Evolutionary conservation across 2,329 filamentous ascomycete species (phyloP).

Genomic region (Aureobasidium lini): DNA sequence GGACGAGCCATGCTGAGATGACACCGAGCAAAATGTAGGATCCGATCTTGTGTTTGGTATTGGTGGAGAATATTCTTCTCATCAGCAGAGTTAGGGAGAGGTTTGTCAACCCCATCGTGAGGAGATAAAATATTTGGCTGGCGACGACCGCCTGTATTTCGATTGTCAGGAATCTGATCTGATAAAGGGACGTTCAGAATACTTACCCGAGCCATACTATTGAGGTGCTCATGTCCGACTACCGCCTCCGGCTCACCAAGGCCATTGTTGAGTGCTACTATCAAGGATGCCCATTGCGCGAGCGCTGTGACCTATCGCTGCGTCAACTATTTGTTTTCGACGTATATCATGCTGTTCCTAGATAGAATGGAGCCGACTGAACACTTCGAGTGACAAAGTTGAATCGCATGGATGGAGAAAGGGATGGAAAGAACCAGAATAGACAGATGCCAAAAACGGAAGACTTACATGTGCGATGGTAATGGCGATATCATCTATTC

Average conservation of each 20-base stretch:
- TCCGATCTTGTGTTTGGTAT: slow-evolving; percentile 16
- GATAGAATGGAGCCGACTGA: not conserved
- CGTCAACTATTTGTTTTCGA: not conserved
- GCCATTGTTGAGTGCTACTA: slow-evolving; percentile 3
- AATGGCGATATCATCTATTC: slow-evolving; percentile 7
- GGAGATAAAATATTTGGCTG: slow-evolving; percentile 23
- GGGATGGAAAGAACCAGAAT: too few relatives aligned
- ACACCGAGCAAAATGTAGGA: slow-evolving; percentile 18
- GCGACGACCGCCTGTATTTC: slow-evolving; percentile 19
- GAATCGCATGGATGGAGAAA: too few relatives aligned
- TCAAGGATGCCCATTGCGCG: slow-evolving; percentile 8
- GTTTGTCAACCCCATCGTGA: slow-evolving; percentile 22
- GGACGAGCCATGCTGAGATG: slow-evolving; percentile 16
- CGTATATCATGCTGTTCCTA: not conserved
- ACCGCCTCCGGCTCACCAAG: not conserved
- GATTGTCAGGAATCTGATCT: not conserved
- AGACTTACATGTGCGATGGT: slow-evolving; percentile 2
- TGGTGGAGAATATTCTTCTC: slow-evolving; percentile 22
- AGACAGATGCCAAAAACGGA: not conserved
- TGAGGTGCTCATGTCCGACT: not conserved
- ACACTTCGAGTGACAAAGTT: not conserved
- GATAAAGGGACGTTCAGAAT: not conserved
- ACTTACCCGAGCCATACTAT: slow-evolving; percentile 3
- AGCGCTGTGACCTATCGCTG: not conserved
- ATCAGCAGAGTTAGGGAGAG: slow-evolving; percentile 25